Percentiles rank a stretch among this genome's conserved stretches.
phyloP scores from a whole-genome alignment of 805 yeast species.

The Starmerella bombi region DNA sequence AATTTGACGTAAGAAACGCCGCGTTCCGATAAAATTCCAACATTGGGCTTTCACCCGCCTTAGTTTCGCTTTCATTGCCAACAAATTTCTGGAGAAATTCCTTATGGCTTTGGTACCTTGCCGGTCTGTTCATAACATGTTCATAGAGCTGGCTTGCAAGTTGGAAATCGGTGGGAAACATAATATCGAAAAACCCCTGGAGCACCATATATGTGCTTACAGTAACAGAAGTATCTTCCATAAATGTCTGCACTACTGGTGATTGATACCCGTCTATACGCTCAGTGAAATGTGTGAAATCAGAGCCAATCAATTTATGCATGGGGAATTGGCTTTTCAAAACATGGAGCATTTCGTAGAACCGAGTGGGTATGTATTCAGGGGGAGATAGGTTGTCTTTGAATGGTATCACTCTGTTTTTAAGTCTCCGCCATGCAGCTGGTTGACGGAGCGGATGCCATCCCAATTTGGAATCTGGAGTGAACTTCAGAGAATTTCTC shows the following conservation, averaged over 20 bases:
- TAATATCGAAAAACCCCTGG: conserved; percentile 75
- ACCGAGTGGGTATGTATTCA: conserved; percentile 71
- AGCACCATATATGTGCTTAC: conserved; percentile 65
- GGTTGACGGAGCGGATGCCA: conserved; percentile 53
- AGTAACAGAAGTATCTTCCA: conserved; percentile 53
- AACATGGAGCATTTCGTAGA: conserved; percentile 49
- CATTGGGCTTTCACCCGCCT: conserved; percentile 76
- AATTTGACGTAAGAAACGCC: conserved; percentile 34
- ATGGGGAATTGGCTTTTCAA: conserved; percentile 56
- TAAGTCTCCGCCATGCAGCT: conserved; percentile 30
- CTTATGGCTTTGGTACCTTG: conserved; percentile 43
- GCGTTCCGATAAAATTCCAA: conserved; percentile 63
- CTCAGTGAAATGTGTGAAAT: conserved; percentile 39
- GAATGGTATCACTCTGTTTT: conserved; percentile 48
- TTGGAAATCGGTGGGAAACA: conserved; percentile 71
- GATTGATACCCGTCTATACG: conserved; percentile 44
- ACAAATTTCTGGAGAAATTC: conserved; percentile 63
- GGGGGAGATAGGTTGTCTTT: conserved; percentile 54
- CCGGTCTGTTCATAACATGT: conserved; percentile 47
- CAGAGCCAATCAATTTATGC: conserved; percentile 62
- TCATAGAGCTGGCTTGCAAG: conserved; percentile 49
- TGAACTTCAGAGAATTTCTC: conserved; percentile 31
- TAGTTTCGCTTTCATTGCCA: conserved; percentile 55
- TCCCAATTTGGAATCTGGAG: conserved; percentile 26
- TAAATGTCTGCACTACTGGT: conserved; percentile 70